Conservation (phyloP, 345 rosid genomes). For the Gossypium australe region DNA sequence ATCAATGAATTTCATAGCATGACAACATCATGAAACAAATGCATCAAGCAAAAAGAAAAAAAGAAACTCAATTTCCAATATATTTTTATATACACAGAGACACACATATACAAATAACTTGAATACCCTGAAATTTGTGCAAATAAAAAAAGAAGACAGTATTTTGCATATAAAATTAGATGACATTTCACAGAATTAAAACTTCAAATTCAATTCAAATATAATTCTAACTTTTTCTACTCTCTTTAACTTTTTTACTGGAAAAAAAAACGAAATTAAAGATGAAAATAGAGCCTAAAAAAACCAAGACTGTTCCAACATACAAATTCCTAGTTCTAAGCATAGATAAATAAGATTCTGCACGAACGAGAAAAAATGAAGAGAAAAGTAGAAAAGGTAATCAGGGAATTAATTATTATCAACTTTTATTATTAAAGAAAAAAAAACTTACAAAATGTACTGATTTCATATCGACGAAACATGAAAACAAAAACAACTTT, state of each 20-base stretch:
- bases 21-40: neutral
- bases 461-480: neutral
- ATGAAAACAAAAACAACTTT: neutral
- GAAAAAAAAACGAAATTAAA: neutral
- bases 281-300: neutral
- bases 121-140: no score
- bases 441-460: conserved; percentile 8
- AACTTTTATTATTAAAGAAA: neutral
- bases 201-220: neutral
- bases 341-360: neutral
- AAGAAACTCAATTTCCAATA: no score
- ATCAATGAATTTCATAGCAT: no score
- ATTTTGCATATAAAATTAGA: neutral
- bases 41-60: neutral
- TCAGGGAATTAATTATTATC: neutral
- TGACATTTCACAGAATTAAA: neutral
- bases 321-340: neutral
- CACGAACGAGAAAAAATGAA: neutral
- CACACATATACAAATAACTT: no score
- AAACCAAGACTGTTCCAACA: neutral
- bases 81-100: no score
- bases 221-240: no score
- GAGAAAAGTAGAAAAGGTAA: neutral
- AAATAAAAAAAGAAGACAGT: no score
- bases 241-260: no score